These are phyloP conservation scores for Fagopyrum esculentum DNA, from an alignment of 148 eudicot species.

Conservation along the genomic window DNA sequence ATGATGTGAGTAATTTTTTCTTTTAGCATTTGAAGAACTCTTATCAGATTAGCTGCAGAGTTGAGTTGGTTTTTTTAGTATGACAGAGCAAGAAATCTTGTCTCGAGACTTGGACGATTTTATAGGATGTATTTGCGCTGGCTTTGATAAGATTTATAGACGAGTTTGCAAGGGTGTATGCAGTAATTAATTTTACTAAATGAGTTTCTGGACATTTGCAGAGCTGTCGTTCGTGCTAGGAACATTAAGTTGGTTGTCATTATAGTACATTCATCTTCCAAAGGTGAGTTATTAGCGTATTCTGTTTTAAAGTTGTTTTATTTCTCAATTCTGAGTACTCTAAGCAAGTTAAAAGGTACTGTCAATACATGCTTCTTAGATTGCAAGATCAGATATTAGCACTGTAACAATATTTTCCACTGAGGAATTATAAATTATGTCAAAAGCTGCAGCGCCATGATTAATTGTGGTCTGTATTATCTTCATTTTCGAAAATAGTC, in stretches of 20 bases:
- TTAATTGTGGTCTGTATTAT: background rate
- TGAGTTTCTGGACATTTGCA: slow-evolving; percentile 22
- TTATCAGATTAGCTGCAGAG: background rate
- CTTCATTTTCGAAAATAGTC: background rate
- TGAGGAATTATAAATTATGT: background rate
- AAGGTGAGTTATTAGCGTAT: slow-evolving; percentile 34
- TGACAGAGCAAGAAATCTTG: background rate
- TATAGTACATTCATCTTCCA: slow-evolving; percentile 48
- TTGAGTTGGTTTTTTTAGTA: background rate
- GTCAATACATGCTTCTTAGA: background rate
- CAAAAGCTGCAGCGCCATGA: background rate
- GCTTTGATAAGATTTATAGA: background rate
- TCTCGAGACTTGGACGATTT: background rate
- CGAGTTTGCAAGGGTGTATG: background rate
- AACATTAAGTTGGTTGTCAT: slow-evolving; percentile 74
- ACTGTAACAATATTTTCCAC: background rate
- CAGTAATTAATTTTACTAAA: background rate
- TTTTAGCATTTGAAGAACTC: background rate
- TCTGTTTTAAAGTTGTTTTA: background rate
- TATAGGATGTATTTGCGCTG: background rate
- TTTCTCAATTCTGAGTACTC: background rate
- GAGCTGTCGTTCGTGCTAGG: slow-evolving; percentile 56
- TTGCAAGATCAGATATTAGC: background rate
- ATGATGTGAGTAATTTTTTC: background rate
- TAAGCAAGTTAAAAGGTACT: background rate